Percentiles rank a stretch among this genome's conserved stretches.
These are phyloP conservation scores for Alternaria tenuissima DNA, from an alignment of 2,329 filamentous ascomycete genomes.

Conservation along the genomic window DNA sequence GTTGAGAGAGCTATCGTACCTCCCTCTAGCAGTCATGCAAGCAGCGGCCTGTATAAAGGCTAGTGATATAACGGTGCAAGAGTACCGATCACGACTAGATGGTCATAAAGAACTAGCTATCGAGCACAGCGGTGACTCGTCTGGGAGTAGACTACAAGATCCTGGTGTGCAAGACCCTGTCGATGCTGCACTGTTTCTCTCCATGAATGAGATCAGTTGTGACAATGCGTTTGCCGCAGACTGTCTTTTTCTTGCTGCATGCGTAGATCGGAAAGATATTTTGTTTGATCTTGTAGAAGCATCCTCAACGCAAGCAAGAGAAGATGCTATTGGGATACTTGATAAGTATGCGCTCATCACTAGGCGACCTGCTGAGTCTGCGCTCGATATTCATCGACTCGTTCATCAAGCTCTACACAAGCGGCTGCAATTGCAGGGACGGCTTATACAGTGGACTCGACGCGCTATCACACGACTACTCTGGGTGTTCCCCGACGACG, in stretches of 20 bases:
- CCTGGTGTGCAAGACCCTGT: constrained; percentile 49
- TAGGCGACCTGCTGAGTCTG: constrained; percentile 14
- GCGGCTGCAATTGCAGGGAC: constrained; percentile 13
- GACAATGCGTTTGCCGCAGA: constrained; percentile 45
- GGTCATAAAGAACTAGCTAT: background rate
- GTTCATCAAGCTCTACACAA: constrained; percentile 20
- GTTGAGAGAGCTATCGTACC: constrained; percentile 27
- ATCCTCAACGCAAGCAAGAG: constrained; percentile 15
- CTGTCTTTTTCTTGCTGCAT: constrained; percentile 52
- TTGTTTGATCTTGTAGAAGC: constrained; percentile 26
- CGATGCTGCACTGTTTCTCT: constrained; percentile 53
- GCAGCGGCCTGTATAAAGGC: constrained; percentile 27
- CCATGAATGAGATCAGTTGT: constrained; percentile 45
- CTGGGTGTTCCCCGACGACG: constrained; percentile 25
- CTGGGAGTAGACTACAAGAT: constrained; percentile 36
- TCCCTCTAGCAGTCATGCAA: constrained; percentile 31
- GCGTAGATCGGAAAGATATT: constrained; percentile 41
- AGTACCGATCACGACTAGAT: constrained; percentile 23
- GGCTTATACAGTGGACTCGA: constrained; percentile 14
- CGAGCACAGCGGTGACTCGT: constrained; percentile 43
- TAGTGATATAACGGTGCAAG: constrained; percentile 14
- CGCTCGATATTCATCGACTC: constrained; percentile 22
- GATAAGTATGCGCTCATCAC: constrained; percentile 20
- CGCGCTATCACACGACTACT: constrained; percentile 17
- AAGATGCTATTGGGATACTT: constrained; percentile 24